Percentiles rank a stretch among this genome's conserved stretches.
These are phyloP conservation scores for Nyssa sinensis DNA, from an alignment of 148 eudicot genomes.

Conservation along the genomic window DNA sequence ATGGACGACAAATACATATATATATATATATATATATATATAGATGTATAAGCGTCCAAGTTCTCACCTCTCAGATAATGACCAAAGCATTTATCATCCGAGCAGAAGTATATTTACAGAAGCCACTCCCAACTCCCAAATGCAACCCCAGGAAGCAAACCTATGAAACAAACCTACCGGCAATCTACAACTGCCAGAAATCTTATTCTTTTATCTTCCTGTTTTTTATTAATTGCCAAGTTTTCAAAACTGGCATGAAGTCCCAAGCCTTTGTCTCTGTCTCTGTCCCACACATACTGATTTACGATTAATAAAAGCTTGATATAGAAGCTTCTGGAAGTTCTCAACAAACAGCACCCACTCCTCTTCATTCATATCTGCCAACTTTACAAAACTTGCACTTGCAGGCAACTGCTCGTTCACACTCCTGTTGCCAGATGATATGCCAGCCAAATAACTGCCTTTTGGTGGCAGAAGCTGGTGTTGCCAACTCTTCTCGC, in stretches of 20 bases:
- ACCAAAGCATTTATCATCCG: background rate
- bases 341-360: conserved; percentile 38
- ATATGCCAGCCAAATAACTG: background rate
- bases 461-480: background rate
- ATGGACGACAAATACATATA: background rate
- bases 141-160: background rate
- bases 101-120: background rate
- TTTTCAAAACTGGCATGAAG: conserved; percentile 44
- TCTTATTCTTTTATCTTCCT: background rate
- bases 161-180: background rate
- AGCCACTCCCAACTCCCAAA: background rate
- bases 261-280: conserved; percentile 42
- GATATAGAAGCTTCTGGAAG: conserved; percentile 34
- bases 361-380: conserved; percentile 41
- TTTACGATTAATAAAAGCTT: conserved; percentile 29
- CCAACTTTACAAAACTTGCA: conserved; percentile 39
- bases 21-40: no score
- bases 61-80: background rate
- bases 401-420: conserved; percentile 31
- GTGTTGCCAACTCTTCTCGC: conserved; percentile 8
- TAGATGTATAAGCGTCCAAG: background rate
- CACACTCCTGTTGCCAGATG: conserved; percentile 21
- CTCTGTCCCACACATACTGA: conserved; percentile 21
- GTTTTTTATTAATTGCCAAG: background rate
- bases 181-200: background rate